Base-by-base conservation (phyloP, 169 alveolate genomes). In the Eimeria necatrix region DNA sequence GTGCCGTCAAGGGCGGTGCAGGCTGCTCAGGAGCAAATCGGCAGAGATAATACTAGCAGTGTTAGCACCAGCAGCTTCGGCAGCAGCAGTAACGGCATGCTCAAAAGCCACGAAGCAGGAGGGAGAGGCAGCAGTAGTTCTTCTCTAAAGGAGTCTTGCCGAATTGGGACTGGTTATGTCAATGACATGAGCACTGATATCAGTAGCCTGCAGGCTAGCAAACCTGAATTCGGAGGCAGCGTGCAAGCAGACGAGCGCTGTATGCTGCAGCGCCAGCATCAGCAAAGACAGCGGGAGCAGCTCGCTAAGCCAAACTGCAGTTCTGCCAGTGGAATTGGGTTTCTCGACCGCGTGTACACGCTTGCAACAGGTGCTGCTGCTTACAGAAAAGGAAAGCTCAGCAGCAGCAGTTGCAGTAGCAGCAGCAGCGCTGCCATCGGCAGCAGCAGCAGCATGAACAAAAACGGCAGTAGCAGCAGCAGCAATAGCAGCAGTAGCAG, bases 401-500 rank as follows among this genome's bases (percentile, higher is more conserved):
- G 83, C 83, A 71, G 83, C 83, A 71, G 51, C 83, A 71, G 20
- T 48, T n/a, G 18, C 83, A 71, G 83, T 48, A 71, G n/a, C 83
- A 71, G 46, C 52, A 71, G 83, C 83, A 71, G 83, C 4, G 18
- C 51, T 12, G 16, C 2, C 10, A 71, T 22, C 83, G 46, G 83
- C 83, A 71, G 52, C 83, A 71, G 46, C 52, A 71, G 46, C 52
- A 8, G 83, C 52, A 71, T 18, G 6, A 12, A 7, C 46, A 8
- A 14, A n/a, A 71, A 14, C 46, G 20, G 83, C 51, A 22, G 83
- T 14, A 71, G 20, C 83, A 71, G 83, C 83, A 71, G 51, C 83
- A 71, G 51, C 83, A 71, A 8, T 48, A 71, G 52, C 83, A 71
- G 83, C 83, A 71, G 83, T 48, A 71, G 46, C 83, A 71, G 18